Percentiles rank a stretch among this genome's conserved stretches.
phyloP scores from a whole-genome alignment of 2,329 filamentous ascomycete species.

The Trichoderma gracile region DNA sequence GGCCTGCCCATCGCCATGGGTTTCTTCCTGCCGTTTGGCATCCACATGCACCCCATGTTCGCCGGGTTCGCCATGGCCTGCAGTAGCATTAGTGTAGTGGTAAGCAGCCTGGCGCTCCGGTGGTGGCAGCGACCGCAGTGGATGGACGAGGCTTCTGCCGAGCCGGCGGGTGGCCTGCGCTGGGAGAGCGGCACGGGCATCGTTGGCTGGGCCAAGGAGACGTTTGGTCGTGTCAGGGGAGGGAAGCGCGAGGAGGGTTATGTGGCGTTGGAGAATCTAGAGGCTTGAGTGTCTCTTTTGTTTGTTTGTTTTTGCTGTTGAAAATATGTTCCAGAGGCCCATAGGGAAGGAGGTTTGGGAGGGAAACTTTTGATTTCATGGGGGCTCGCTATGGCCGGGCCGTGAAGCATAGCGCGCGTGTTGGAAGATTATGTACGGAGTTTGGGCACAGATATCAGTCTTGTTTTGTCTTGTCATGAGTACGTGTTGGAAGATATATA shows the following conservation, averaged over 20 bases:
- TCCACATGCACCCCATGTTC: slow-evolving; percentile 88
- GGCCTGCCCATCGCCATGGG: slow-evolving; percentile 97
- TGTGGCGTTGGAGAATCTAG: slow-evolving; percentile 58
- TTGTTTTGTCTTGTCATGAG: not conserved
- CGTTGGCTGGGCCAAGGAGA: slow-evolving; percentile 46
- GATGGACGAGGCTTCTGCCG: slow-evolving; percentile 76
- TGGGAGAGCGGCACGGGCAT: slow-evolving; percentile 48
- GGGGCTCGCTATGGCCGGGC: not conserved
- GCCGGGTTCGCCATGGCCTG: slow-evolving; percentile 92
- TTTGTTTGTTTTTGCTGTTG: not conserved
- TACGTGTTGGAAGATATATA: too few relatives aligned
- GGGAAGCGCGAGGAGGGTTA: slow-evolving; percentile 57
- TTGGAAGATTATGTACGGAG: slow-evolving; percentile 12
- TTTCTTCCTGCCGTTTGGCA: slow-evolving; percentile 84
- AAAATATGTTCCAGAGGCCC: too few relatives aligned
- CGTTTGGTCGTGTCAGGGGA: slow-evolving; percentile 40
- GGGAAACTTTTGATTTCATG: not conserved
- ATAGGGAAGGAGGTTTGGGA: not conserved
- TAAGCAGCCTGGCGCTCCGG: slow-evolving; percentile 79
- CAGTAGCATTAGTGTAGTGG: slow-evolving; percentile 86
- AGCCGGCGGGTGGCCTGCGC: slow-evolving; percentile 54
- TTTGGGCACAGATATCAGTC: slow-evolving; percentile 8
- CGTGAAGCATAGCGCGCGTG: slow-evolving; percentile 23
- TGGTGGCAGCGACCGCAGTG: slow-evolving; percentile 82
- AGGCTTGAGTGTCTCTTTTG: slow-evolving; percentile 34